These are phyloP conservation scores for Terfezia claveryi DNA, from an alignment of 495 filamentous ascomycete species.

Conservation along the genomic window DNA sequence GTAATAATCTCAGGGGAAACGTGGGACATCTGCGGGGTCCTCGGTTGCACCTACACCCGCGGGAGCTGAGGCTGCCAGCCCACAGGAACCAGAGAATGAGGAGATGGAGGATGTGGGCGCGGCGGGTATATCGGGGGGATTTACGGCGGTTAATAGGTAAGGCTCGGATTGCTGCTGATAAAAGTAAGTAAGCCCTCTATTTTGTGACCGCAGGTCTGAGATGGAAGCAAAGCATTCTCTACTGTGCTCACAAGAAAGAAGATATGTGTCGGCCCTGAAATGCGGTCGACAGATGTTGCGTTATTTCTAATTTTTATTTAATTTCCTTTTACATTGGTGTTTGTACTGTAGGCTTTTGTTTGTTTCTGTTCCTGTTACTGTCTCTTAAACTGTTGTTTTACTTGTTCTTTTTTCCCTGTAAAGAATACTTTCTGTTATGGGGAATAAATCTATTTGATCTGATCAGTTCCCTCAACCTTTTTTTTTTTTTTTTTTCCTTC, in stretches of 20 bases:
- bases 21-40: conserved; percentile 11
- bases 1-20: conserved; percentile 5
- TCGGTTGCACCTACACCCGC: conserved; percentile 12
- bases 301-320: not conserved
- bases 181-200: too few species aligned
- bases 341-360: not conserved
- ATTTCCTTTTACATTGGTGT: not conserved
- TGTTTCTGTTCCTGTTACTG: not conserved
- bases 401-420: not conserved
- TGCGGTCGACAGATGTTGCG: too few species aligned
- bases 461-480: not conserved
- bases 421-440: too few species aligned
- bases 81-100: conserved; percentile 14
- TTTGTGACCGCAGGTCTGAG: too few species aligned
- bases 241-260: too few species aligned
- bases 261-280: too few species aligned
- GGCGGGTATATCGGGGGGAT: conserved; percentile 14
- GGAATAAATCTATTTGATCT: not conserved
- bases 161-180: not conserved
- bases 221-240: too few species aligned
- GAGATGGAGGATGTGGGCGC: conserved; percentile 13
- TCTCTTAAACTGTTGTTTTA: not conserved
- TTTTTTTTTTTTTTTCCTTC: too few species aligned
- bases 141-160: conserved; percentile 23
- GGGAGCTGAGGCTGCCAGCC: conserved; percentile 10